Percentiles rank a stretch among this genome's conserved stretches.
Conservation (phyloP, 139 green algal species). For the Asterochloris sp. region DNA sequence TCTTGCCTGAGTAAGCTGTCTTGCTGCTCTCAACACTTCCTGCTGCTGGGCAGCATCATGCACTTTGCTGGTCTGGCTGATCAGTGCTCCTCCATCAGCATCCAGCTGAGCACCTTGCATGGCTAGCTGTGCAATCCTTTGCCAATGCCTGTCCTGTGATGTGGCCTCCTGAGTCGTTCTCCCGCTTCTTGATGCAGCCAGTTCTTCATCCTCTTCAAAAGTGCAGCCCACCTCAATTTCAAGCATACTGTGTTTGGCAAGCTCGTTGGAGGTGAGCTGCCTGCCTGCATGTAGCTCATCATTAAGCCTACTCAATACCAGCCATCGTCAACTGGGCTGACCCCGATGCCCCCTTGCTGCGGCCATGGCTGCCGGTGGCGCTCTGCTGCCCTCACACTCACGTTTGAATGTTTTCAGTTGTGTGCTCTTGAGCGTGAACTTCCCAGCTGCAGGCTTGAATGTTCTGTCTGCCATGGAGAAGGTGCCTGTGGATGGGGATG, state of each 20-base stretch:
- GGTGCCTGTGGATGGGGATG: slow-evolving; percentile 75
- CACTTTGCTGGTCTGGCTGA: too few relatives aligned
- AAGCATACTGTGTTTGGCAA: slow-evolving; percentile 91
- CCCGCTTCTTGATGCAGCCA: slow-evolving; percentile 24
- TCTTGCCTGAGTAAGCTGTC: too few relatives aligned
- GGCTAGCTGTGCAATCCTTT: too few relatives aligned
- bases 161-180: neutral
- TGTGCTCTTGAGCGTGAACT: neutral
- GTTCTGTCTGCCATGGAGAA: slow-evolving; percentile 81
- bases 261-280: slow-evolving; percentile 65
- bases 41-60: too few relatives aligned
- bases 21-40: too few relatives aligned
- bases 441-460: slow-evolving; percentile 63
- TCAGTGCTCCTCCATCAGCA: too few relatives aligned
- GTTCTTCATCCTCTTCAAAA: slow-evolving; percentile 89
- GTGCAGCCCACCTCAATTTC: slow-evolving; percentile 86
- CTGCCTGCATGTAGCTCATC: neutral
- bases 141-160: neutral
- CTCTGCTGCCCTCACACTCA: neutral
- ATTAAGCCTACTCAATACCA: neutral
- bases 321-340: neutral
- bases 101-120: too few relatives aligned
- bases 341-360: neutral
- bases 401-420: neutral
- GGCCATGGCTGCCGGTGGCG: neutral